Percentiles rank a stretch among this genome's conserved stretches.
These are phyloP conservation scores for Pichia sp. DNA, from an alignment of 1,139 yeast genomes.

Conservation along the genomic window DNA sequence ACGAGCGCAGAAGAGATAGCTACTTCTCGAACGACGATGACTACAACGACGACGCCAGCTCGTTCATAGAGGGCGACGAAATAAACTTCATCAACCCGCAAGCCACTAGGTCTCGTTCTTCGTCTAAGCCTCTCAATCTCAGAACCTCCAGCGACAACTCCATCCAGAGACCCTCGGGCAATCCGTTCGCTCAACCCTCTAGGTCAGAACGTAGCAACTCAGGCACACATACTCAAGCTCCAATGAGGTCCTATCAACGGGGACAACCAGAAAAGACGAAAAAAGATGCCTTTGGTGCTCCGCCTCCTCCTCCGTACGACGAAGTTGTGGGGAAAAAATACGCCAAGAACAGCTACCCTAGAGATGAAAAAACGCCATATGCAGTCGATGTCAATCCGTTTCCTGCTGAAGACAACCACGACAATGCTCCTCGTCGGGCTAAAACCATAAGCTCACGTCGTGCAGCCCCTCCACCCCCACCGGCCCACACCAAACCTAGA, in stretches of 20 bases:
- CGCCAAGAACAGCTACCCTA: conserved; percentile 44
- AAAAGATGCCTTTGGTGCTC: conserved; percentile 29
- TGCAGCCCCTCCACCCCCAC: conserved; percentile 15
- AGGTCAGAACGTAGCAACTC: conserved; percentile 15
- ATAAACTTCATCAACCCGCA: conserved; percentile 15
- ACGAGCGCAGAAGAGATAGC: conserved; percentile 6
- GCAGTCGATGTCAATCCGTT: conserved; percentile 25
- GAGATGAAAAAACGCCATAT: conserved; percentile 39
- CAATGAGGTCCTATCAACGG: conserved; percentile 6
- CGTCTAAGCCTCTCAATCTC: neutral
- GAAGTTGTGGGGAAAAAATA: conserved; percentile 55
- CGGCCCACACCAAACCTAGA: conserved; percentile 6
- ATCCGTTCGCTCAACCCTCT: conserved; percentile 16
- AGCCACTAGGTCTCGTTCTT: neutral
- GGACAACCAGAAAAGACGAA: conserved; percentile 2
- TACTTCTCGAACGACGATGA: conserved; percentile 8
- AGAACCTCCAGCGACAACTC: conserved; percentile 15
- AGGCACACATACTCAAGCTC: neutral
- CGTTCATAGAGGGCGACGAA: conserved; percentile 23
- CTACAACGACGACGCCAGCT: conserved; percentile 12
- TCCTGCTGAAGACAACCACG: conserved; percentile 17
- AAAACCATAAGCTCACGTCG: conserved; percentile 15
- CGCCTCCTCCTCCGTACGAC: conserved; percentile 62
- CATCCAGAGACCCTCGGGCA: conserved; percentile 11
- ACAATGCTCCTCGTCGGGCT: conserved; percentile 16